These are phyloP conservation scores for Hura crepitans DNA, from an alignment of 441 rosid genomes.

Conservation along the genomic window DNA sequence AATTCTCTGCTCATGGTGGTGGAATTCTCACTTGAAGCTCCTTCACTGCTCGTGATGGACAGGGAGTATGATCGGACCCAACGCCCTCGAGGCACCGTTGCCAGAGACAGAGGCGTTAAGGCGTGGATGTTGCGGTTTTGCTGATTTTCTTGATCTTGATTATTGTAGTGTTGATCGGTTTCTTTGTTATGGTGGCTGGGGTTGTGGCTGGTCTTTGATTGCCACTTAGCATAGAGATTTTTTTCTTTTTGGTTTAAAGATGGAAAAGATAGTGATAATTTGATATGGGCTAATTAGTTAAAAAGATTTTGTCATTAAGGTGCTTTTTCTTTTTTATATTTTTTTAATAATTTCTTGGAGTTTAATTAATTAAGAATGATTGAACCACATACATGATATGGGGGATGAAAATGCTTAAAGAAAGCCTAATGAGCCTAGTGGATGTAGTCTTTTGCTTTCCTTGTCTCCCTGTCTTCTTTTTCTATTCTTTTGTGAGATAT, in stretches of 20 bases:
- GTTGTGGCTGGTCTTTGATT: slow-evolving; percentile 17
- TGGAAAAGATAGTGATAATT: not conserved
- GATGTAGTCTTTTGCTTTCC: not conserved
- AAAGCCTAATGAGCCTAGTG: not conserved
- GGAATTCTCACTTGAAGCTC: slow-evolving; percentile 68
- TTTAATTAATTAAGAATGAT: not conserved
- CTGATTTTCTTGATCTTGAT: slow-evolving; percentile 24
- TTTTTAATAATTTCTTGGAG: too few relatives aligned
- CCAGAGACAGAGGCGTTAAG: slow-evolving; percentile 51
- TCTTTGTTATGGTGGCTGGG: slow-evolving; percentile 19
- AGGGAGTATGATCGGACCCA: slow-evolving; percentile 50
- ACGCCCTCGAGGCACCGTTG: slow-evolving; percentile 29
- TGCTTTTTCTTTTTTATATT: not conserved
- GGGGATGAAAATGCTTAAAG: not conserved
- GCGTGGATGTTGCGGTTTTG: slow-evolving; percentile 78
- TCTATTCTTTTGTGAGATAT: not conserved
- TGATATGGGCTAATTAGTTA: not conserved
- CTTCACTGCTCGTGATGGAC: slow-evolving; percentile 41
- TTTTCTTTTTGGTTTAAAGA: not conserved
- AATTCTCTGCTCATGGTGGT: slow-evolving; percentile 85
- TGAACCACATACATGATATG: not conserved
- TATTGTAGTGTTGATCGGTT: too few relatives aligned
- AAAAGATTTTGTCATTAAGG: not conserved
- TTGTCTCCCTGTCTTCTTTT: not conserved
- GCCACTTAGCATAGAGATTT: slow-evolving; percentile 22